Evolutionary conservation across 2,329 filamentous ascomycete genomes (phyloP), one percentile per base, ranked within the genome.

Genomic region (Trichoderma aggressivum): DNA sequence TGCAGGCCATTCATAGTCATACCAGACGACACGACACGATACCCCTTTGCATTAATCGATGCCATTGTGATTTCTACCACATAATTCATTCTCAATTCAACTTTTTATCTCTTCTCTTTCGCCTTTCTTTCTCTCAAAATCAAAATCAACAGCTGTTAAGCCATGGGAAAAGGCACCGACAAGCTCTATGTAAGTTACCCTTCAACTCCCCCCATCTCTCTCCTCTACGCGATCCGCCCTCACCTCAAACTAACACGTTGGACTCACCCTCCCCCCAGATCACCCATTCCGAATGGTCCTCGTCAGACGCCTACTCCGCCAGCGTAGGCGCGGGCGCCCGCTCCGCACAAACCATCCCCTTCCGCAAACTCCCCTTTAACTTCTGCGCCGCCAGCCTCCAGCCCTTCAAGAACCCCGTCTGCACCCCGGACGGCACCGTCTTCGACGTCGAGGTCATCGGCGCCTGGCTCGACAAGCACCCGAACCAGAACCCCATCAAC

Each of bases 281-380:
- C 78, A 99, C 96, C 70, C 97, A 99, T 84, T 97, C 93, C 53
- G 96, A 99, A 86, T 99, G 96, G 96, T 91, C 94, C 8, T 97
- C 94, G 7, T 90, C 91, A 61, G 94, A 98, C 81, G 90, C 93
- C 72, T 98, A 93, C 82, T 92, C 92, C 36, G 94, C 94, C 75
- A 94, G 90, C 79, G 91, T 88, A 32, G 92, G 92, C 76, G 86
- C 91, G 70, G 90, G 89, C 76, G 88, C 91, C 81, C 80, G 86
- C 61, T 82, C 82, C 26, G 88, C 47, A 24, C 47, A 24, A 53
- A 21, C 89, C 74, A 87, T 89, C 62, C 87, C 88, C 47, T 98
- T 98, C 85, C 93, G 92, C 78, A 92, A 94, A 59, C 88, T 99
- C 1, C 96, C 97, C 34, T 99, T 97, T 88, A 98, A 98, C 86